Percentiles rank a stretch among this genome's conserved stretches.
phyloP scores from a whole-genome alignment of 768 basidiomycete species.

The Hypholoma fasciculare region DNA sequence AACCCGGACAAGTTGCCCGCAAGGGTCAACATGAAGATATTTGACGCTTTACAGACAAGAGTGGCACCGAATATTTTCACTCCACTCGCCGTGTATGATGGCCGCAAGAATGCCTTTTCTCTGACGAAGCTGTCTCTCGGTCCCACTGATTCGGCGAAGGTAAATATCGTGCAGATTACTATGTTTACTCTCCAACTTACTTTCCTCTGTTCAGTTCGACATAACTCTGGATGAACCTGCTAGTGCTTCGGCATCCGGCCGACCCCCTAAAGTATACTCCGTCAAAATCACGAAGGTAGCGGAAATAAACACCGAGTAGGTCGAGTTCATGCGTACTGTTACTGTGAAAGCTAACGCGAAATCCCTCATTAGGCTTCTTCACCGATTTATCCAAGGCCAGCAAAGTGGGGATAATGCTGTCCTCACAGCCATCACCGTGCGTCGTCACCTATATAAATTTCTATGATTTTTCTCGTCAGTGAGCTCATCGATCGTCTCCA shows the following conservation, averaged over 20 bases:
- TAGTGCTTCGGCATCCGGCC: conserved; percentile 23
- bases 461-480: neutral
- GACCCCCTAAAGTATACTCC: conserved; percentile 66
- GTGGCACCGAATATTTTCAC: conserved; percentile 63
- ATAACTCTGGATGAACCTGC: conserved; percentile 46
- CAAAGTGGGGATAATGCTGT: conserved; percentile 69
- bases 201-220: conserved; percentile 48
- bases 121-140: conserved; percentile 58
- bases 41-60: conserved; percentile 56
- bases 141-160: conserved; percentile 51
- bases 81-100: conserved; percentile 72
- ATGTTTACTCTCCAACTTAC: no score
- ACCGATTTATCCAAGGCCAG: conserved; percentile 59
- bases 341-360: neutral
- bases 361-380: conserved; percentile 46
- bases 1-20: conserved; percentile 26
- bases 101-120: conserved; percentile 73
- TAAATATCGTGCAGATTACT: conserved; percentile 21
- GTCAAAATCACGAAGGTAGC: conserved; percentile 62
- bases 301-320: conserved; percentile 36
- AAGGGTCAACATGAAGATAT: conserved; percentile 62
- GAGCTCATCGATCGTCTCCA: conserved; percentile 20
- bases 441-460: conserved; percentile 7
- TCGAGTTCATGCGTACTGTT: neutral
- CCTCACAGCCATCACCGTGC: conserved; percentile 59